Evolutionary conservation across 305 asterid species (phyloP), one percentile per base, ranked within the genome.

Genomic region (Fraxinus velutina): DNA sequence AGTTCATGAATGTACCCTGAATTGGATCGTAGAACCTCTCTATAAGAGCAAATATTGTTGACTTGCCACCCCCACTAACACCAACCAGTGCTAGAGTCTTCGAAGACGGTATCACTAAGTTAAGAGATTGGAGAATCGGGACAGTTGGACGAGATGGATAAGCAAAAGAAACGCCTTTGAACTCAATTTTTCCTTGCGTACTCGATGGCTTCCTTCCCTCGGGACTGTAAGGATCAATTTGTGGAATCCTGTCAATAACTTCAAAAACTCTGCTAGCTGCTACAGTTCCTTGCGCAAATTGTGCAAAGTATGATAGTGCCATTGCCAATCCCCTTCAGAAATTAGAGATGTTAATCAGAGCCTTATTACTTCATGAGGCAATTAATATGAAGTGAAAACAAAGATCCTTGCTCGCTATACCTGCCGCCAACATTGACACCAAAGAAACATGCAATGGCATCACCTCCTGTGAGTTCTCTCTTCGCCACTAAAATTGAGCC

Each of bases 371-470:
- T 32, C 37, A 36, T 1, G 32, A 60, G 70, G 71, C 71, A 60
- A 60, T 60, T 60, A 60, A 60, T 22, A 60, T 21, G 71, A 60
- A 60, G 71, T 2, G 71, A 66, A 77, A 27, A 4, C 29, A 22
- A 73, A 64, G 19, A 10, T 72, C 22, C 42, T 19, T 27, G 60
- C 72, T 77, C 27, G 71, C 17, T 27, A 5, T 84, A 94, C 98
- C 98, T 91, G 80, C 97, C 94, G 30, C 97, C 98, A 10, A 94
- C 92, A 73, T 88, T 94, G 73, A 94, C 98, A 29, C 98, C 97
- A 37, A 94, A 94, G 86, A 90, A 94, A 76, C 97, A 94, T 36
- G 98, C 95, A 80, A 94, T 92, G 82, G 98, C 98, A 55, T 66
- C 90, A 29, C 98, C 98, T 75, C 97, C 97, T 2, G 73, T 21